phyloP scores from a whole-genome alignment of 2,329 filamentous ascomycete genomes.

The Lasiodiplodia hormozganensis region DNA sequence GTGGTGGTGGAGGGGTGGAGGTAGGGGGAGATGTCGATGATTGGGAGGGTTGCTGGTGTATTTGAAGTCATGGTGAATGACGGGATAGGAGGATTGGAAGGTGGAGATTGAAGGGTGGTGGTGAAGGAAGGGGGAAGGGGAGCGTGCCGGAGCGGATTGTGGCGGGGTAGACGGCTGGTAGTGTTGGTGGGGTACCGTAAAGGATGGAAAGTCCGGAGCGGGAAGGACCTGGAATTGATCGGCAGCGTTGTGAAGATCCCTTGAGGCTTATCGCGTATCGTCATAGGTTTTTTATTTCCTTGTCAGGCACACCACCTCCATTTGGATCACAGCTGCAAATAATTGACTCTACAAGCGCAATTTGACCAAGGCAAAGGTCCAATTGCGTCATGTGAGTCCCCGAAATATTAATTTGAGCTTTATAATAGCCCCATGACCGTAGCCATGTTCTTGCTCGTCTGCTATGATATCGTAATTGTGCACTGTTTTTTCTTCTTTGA shows the following conservation, averaged over 20 bases:
- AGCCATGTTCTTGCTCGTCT: conserved; percentile 8
- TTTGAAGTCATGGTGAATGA: neutral
- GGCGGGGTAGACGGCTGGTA: conserved; percentile 1
- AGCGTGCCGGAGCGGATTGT: neutral
- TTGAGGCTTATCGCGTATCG: neutral
- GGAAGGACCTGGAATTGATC: conserved; percentile 10
- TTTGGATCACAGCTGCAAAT: neutral
- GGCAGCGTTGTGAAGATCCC: neutral
- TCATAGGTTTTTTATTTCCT: neutral
- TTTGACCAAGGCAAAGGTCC: neutral
- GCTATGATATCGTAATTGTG: conserved; percentile 10
- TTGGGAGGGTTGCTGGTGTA: conserved; percentile 41
- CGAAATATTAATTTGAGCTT: conserved; percentile 18
- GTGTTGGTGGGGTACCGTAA: neutral
- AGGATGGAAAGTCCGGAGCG: neutral
- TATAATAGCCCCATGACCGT: conserved; percentile 7
- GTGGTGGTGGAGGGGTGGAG: conserved; percentile 35
- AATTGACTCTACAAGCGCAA: neutral
- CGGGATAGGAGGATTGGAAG: too few relatives aligned
- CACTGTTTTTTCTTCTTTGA: neutral
- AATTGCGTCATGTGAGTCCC: neutral
- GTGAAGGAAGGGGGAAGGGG: neutral
- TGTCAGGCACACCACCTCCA: neutral
- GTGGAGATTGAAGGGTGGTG: neutral
- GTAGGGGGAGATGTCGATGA: conserved; percentile 52